A percentile compares a stretch with the other conserved stretches of the same genome.
Conservation (phyloP, 108 stramenopile genomes). For the Fragilariopsis cylindrus region DNA sequence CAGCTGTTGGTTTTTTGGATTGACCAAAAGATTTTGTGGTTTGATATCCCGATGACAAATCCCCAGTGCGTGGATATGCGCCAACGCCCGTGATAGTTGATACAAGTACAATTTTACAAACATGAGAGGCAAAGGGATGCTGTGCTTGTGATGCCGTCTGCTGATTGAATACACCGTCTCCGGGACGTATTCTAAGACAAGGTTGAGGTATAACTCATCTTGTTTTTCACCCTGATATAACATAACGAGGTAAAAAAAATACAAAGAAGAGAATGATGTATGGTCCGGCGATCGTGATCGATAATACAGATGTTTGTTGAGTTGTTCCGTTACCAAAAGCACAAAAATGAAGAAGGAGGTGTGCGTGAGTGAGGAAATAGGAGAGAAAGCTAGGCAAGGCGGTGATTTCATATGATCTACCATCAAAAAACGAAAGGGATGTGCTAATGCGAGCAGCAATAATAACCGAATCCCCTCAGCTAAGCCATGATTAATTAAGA, state of each 20-base stretch:
- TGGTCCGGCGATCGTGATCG: no score
- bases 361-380: not conserved
- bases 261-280: not conserved
- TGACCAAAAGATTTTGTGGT: conserved; percentile 97
- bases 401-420: no score
- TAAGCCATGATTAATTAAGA: no score
- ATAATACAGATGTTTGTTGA: no score
- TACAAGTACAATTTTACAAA: conserved; percentile 96
- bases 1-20: conserved; percentile 91
- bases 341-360: no score
- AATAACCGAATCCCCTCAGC: no score
- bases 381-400: no score
- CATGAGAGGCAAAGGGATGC: conserved; percentile 84
- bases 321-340: no score
- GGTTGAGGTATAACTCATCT: conserved; percentile 96
- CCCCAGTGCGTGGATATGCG: conserved; percentile 94
- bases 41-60: conserved; percentile 99
- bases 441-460: no score
- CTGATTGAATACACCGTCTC: conserved; percentile 97
- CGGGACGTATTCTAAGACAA: conserved; percentile 98
- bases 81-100: conserved; percentile 94
- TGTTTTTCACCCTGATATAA: conserved; percentile 78
- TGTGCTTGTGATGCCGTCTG: conserved; percentile 90
- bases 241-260: not conserved
- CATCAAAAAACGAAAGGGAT: no score